Evolutionary conservation across 2,329 filamentous ascomycete species (phyloP).

Genomic region (Magnaporthiopsis incrustans): DNA sequence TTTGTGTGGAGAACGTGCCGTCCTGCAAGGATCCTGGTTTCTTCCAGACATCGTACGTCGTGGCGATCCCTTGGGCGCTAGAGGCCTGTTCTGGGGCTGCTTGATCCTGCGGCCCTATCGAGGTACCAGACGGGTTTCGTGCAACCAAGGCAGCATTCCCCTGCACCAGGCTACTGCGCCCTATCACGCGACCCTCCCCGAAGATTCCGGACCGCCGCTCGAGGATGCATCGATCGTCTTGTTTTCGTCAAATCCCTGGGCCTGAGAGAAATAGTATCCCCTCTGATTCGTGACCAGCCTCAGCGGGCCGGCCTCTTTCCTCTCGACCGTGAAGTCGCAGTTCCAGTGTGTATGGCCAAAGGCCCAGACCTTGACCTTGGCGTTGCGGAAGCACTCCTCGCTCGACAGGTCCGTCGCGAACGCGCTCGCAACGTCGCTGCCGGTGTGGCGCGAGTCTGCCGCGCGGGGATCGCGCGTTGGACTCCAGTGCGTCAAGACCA

Average conservation of each 20-base stretch:
- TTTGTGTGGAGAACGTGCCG: no score
- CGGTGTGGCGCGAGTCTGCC: slow-evolving; percentile 24
- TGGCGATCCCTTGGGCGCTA: no score
- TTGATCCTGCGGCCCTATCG: no score
- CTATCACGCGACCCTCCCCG: no score
- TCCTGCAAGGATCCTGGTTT: no score
- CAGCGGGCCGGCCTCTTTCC: slow-evolving; percentile 14
- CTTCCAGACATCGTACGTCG: no score
- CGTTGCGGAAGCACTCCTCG: slow-evolving; percentile 26
- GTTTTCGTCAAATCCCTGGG: slow-evolving; percentile 26
- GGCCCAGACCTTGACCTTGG: slow-evolving; percentile 32
- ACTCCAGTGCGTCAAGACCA: slow-evolving; percentile 35
- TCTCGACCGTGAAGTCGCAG: slow-evolving; percentile 26
- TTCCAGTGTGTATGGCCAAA: slow-evolving; percentile 43
- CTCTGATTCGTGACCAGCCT: slow-evolving; percentile 20
- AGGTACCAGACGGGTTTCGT: no score
- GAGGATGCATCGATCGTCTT: no score
- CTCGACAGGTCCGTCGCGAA: slow-evolving; percentile 32
- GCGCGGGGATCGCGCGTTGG: slow-evolving; percentile 27
- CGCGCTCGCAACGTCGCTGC: slow-evolving; percentile 18
- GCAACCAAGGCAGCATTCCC: no score
- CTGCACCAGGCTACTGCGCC: no score
- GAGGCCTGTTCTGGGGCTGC: no score
- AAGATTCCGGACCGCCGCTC: no score
- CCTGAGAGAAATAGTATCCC: slow-evolving; percentile 25